Evolutionary conservation across 345 rosid species (phyloP), one percentile per base, ranked within the genome.

Genomic region (Erodium maritimum): DNA sequence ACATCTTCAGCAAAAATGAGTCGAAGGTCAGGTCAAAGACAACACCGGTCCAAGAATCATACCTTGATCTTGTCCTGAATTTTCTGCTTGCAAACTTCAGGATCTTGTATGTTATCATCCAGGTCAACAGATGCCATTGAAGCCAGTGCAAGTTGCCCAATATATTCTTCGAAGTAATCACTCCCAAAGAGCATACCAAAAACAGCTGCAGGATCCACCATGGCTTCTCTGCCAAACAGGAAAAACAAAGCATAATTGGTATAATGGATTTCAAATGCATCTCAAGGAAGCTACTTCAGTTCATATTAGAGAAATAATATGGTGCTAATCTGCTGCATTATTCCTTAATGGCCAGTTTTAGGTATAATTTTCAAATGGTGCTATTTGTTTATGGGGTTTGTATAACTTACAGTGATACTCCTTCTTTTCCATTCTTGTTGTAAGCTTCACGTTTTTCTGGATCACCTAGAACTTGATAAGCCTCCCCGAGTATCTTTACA

Each of bases 131-230:
- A 54, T 17, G 87, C 69, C 64, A 81, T 19, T 51, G 86, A 66
- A 64, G 95, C 95, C 74, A 94, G 66, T 8, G 91, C 90, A 63
- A 93, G 90, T 71, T 90, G 84, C 13, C 99, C 99, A 62, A 90
- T 57, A 56, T 89, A 93, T 56, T 93, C 99, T 68, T 93, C 99
- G 70, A 93, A 93, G 59, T 50, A 69, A 34, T 93, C 96, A 46
- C 97, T 90, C 42, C 96, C 97, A 57, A 93, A 89, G 51, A 87
- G 75, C 97, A 87, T 87, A 50, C 97, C 96, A 67, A 93, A 93
- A 7, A 93, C 95, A 53, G 90, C 77, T 45, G 96, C 65, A 71
- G 99, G 93, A 55, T 94, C 99, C 68, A 85, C 62, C 95, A 94
- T 94, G 57, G 80, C 57, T 23, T 83, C 93, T 79, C 99, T 94